A percentile compares a stretch with the other conserved stretches of the same genome.
phyloP scores from a whole-genome alignment of 2,329 filamentous ascomycete genomes.

The Beauveria medogensis region DNA sequence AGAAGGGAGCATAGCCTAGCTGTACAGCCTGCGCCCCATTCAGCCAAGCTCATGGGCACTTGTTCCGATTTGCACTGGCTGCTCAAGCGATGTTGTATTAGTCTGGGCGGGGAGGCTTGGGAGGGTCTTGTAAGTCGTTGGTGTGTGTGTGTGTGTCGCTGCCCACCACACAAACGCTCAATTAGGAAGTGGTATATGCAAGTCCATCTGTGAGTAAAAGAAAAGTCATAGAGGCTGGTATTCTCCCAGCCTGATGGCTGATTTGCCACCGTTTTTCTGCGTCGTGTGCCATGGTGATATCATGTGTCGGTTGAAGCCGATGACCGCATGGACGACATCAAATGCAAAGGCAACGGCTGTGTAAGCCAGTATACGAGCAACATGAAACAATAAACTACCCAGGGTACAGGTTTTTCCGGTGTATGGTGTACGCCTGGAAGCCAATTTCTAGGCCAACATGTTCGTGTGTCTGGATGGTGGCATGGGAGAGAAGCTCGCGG shows the following conservation, averaged over 20 bases:
- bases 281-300: neutral
- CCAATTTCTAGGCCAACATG: neutral
- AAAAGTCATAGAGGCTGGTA: neutral
- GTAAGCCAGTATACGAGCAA: neutral
- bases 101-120: neutral
- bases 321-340: neutral
- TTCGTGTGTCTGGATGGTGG: neutral
- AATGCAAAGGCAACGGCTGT: neutral
- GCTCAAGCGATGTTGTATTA: neutral
- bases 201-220: neutral
- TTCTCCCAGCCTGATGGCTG: constrained; percentile 7
- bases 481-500: neutral
- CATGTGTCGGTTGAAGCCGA: neutral
- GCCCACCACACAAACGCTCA: neutral
- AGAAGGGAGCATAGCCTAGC: neutral
- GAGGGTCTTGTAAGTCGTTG: constrained; percentile 1
- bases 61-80: neutral
- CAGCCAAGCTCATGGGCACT: neutral
- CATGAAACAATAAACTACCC: neutral
- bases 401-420: neutral
- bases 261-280: neutral
- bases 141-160: neutral
- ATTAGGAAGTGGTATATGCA: neutral
- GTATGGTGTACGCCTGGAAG: neutral
- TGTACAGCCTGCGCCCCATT: neutral